Evolutionary conservation across 2,329 filamentous ascomycete genomes (phyloP), one percentile per base, ranked within the genome.

Genomic region (Fusarium sp.): DNA sequence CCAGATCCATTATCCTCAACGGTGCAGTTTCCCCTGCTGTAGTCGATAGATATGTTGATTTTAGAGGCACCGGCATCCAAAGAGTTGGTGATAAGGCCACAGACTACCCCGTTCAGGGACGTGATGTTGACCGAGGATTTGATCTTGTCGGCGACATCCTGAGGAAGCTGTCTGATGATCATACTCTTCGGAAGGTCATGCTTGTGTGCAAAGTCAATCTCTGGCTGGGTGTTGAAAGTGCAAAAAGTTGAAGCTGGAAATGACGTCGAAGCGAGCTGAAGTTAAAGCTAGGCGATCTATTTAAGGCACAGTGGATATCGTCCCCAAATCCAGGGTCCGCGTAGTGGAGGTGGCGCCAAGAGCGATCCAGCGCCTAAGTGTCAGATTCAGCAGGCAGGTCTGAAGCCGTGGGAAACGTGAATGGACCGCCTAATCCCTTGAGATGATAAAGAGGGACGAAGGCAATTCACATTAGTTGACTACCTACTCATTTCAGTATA

Each of bases 1-100:
- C 96, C 96, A 17, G 82, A 56, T 2, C 96, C 96, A 78, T 98
- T 86, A 75, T 99, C 96, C 73, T 97, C 91, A 7, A 97, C 86
- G 0, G 85, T 83, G 77, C 94, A 97, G 69, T 86, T 88, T 7
- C 94, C 95, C 23, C 90, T 88, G 52, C 79, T 77, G 75, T 93
- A 93, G 78, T 97, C 91, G 21, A 97, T 82, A 1, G 84, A 85
- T 54, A 97, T 82, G 52, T 86, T 86, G 64, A 97, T 80, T 55
- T 85, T 91, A 32, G 83, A 85, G 17, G 94, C 90, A 44, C 82
- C 81, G 6, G 94, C 93, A 81, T 99, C 96, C 14, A 99, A 83
- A 1, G 93, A 88, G 76, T 99, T 99, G 76, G 91, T 88, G 24
- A 96, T 71, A 11, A 98, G 84, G 44, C 91, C 92, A 55, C 88